Evolutionary conservation across 1,284 basidiomycete genomes (phyloP).

Genomic region (Cystobasidium pallidum): DNA sequence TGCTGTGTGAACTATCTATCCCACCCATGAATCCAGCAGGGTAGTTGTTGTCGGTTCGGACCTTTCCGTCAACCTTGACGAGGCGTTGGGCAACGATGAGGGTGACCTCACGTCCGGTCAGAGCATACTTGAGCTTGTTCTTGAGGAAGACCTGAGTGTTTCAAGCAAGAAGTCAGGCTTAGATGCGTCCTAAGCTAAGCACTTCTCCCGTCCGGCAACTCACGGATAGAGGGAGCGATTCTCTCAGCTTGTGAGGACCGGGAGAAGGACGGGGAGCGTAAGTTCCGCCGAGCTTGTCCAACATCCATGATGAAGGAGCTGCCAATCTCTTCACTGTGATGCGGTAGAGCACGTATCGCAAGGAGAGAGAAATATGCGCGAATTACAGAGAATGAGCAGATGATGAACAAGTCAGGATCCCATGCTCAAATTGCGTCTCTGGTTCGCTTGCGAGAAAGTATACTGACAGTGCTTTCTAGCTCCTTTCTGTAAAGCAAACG

Average conservation of each 20-base stretch:
- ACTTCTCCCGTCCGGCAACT: conserved; percentile 43
- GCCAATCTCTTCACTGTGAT: conserved; percentile 65
- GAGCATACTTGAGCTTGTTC: conserved; percentile 98
- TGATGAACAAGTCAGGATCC: conserved; percentile 32
- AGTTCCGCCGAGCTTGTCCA: conserved; percentile 70
- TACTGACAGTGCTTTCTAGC: conserved; percentile 28
- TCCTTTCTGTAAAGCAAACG: conserved; percentile 20
- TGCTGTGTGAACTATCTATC: conserved; percentile 54
- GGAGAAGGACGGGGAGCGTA: conserved; percentile 94
- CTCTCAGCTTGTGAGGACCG: conserved; percentile 98
- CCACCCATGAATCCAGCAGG: conserved; percentile 95
- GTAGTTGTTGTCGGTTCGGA: conserved; percentile 96
- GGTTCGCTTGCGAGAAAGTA: conserved; percentile 19
- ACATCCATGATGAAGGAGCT: conserved; percentile 99
- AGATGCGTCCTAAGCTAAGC: not conserved
- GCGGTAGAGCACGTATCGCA: not conserved
- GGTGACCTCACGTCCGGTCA: conserved; percentile 94
- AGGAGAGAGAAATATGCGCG: conserved; percentile 13
- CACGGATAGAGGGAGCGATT: conserved; percentile 71
- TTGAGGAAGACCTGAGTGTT: conserved; percentile 93
- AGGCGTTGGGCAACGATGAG: conserved; percentile 93
- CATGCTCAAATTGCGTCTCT: conserved; percentile 43
- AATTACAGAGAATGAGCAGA: conserved; percentile 42
- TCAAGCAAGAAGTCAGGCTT: not conserved
- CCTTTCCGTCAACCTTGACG: conserved; percentile 98